phyloP scores from a whole-genome alignment of 2,329 filamentous ascomycete species.

The Bipolaris bicolor region DNA sequence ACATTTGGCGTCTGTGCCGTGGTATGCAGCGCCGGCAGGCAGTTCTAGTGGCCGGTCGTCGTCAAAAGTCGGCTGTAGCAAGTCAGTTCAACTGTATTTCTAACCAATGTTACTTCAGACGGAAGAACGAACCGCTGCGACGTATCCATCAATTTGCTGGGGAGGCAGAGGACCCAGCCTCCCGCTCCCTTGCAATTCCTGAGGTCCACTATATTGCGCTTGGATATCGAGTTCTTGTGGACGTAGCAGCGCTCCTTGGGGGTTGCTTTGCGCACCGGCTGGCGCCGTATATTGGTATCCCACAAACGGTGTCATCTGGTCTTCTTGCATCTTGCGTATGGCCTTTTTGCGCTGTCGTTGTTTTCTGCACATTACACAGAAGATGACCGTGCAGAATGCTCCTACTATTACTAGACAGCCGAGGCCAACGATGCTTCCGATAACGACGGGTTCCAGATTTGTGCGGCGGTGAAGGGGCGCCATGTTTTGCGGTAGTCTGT shows the following conservation, averaged over 20 bases:
- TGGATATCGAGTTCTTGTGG: not conserved
- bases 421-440: conserved; percentile 5
- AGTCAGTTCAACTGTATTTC: not conserved
- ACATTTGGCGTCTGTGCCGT: not conserved
- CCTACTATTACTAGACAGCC: conserved; percentile 1
- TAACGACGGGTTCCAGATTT: conserved; percentile 2
- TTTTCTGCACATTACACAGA: conserved; percentile 16
- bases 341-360: conserved; percentile 14
- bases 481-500: conserved; percentile 6
- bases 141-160: conserved; percentile 19
- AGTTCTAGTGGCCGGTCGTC: conserved; percentile 17
- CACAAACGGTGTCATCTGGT: conserved; percentile 7
- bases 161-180: not conserved
- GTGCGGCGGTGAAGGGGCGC: conserved; percentile 15
- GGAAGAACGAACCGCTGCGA: conserved; percentile 4
- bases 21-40: conserved; percentile 6
- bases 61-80: conserved; percentile 8
- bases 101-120: too few relatives aligned
- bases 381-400: conserved; percentile 10
- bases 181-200: conserved; percentile 17
- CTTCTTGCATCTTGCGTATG: conserved; percentile 16
- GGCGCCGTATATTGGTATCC: conserved; percentile 3
- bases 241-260: not conserved
- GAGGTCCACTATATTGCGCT: conserved; percentile 5
- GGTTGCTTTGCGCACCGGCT: conserved; percentile 1